phyloP scores from a whole-genome alignment of 2,329 filamentous ascomycete genomes.

The Ophiostoma australiae region DNA sequence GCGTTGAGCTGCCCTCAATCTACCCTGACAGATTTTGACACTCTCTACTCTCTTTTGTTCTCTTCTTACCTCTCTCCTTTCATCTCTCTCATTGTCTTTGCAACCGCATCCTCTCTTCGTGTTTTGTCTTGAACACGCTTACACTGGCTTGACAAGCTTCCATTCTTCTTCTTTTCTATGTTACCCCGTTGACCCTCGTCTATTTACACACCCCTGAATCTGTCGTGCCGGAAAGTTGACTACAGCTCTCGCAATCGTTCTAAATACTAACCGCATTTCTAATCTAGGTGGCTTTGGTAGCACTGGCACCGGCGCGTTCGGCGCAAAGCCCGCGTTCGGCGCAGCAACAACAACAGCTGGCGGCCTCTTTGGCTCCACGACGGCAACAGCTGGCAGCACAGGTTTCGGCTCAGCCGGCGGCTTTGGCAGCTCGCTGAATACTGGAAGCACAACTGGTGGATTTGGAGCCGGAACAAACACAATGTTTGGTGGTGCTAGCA shows the following conservation, averaged over 20 bases:
- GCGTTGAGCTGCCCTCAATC: conserved; percentile 14
- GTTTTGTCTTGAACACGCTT: neutral
- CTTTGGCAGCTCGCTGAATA: conserved; percentile 35
- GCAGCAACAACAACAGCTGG: conserved; percentile 39
- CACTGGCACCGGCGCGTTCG: conserved; percentile 31
- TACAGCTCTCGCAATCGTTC: neutral
- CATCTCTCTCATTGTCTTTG: neutral
- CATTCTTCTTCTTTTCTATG: neutral
- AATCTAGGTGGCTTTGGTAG: conserved; percentile 32
- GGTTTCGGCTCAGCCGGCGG: conserved; percentile 39
- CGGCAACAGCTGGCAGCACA: conserved; percentile 37
- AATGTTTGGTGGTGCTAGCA: conserved; percentile 48
- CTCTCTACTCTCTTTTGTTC: neutral
- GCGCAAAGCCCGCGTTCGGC: conserved; percentile 50
- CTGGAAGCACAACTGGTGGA: conserved; percentile 37
- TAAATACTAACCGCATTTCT: conserved; percentile 19
- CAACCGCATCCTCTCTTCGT: neutral
- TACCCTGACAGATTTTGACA: conserved; percentile 12
- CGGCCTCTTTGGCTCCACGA: conserved; percentile 44
- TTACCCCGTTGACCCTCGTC: neutral
- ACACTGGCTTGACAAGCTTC: neutral
- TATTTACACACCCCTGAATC: too few relatives aligned
- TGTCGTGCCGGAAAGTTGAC: neutral
- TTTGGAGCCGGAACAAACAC: conserved; percentile 38
- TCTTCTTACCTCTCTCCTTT: neutral